These are phyloP conservation scores for Lichtheimia ramosa DNA, from an alignment of 371 early-diverging fungal species.

Conservation along the genomic window DNA sequence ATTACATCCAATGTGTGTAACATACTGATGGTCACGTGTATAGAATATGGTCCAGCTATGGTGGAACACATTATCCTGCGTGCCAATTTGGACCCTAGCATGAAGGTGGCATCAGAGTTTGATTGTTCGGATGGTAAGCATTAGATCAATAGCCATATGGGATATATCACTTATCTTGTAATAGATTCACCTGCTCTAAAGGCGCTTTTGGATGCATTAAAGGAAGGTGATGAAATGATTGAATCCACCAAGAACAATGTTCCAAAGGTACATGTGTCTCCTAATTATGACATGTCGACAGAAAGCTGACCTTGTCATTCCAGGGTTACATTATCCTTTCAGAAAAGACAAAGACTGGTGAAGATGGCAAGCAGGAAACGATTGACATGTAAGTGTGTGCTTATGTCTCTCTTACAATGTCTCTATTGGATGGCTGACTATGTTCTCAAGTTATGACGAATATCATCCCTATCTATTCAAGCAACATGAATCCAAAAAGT, in stretches of 20 bases:
- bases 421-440: not conserved
- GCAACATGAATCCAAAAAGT: slow-evolving; percentile 56
- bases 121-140: slow-evolving; percentile 51
- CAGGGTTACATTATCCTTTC: slow-evolving; percentile 63
- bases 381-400: slow-evolving; percentile 50
- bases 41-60: slow-evolving; percentile 86
- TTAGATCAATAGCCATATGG: not conserved
- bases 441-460: slow-evolving; percentile 70
- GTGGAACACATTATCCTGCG: slow-evolving; percentile 81
- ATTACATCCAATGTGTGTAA: not conserved
- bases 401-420: not conserved
- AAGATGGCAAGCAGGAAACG: slow-evolving; percentile 38
- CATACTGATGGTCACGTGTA: not conserved
- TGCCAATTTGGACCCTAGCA: slow-evolving; percentile 70
- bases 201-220: slow-evolving; percentile 40
- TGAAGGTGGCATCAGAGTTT: slow-evolving; percentile 56
- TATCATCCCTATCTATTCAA: slow-evolving; percentile 85
- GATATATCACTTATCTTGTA: not conserved
- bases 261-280: slow-evolving; percentile 21
- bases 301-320: not conserved
- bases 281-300: too few species aligned
- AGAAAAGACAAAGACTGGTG: slow-evolving; percentile 45
- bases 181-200: slow-evolving; percentile 32
- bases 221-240: slow-evolving; percentile 60
- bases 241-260: slow-evolving; percentile 42